phyloP scores from a whole-genome alignment of 2,329 filamentous ascomycete genomes.

The Chrysosporium keratinophilum region DNA sequence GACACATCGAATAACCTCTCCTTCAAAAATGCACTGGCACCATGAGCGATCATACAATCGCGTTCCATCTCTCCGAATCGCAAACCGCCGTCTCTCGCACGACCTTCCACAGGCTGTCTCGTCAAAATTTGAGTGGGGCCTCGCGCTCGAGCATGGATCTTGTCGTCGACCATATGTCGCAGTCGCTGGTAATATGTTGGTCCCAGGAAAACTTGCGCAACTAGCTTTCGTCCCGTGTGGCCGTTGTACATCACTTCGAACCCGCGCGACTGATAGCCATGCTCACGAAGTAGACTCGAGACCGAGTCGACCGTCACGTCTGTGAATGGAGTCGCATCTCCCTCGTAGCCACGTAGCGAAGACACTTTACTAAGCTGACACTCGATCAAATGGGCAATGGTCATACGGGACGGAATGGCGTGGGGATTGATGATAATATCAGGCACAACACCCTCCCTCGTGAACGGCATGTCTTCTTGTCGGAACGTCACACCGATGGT shows the following conservation, averaged over 20 bases:
- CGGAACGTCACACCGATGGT: slow-evolving; percentile 98
- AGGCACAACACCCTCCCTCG: slow-evolving; percentile 76
- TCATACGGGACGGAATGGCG: slow-evolving; percentile 99
- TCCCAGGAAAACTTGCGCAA: slow-evolving; percentile 90
- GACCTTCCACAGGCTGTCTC: slow-evolving; percentile 92
- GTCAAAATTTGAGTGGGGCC: slow-evolving; percentile 96
- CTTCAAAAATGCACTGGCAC: slow-evolving; percentile 91
- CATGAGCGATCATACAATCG: slow-evolving; percentile 99
- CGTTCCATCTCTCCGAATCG: slow-evolving; percentile 99
- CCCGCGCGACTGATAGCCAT: slow-evolving; percentile 92
- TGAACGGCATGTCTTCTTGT: slow-evolving; percentile 98
- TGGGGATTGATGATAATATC: slow-evolving; percentile 99
- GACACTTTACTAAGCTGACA: slow-evolving; percentile 95
- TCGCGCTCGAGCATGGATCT: slow-evolving; percentile 97
- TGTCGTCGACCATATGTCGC: slow-evolving; percentile 99
- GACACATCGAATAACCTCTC: slow-evolving; percentile 95
- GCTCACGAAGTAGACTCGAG: slow-evolving; percentile 71
- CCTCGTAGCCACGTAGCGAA: slow-evolving; percentile 84
- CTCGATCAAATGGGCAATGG: slow-evolving; percentile 99
- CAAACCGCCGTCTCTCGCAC: slow-evolving; percentile 91
- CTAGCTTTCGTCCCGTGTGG: slow-evolving; percentile 86
- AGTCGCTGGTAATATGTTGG: slow-evolving; percentile 98
- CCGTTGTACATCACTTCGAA: slow-evolving; percentile 99
- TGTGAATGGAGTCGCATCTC: slow-evolving; percentile 94
- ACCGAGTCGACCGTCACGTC: slow-evolving; percentile 94